These are phyloP conservation scores for Clausena lansium DNA, from an alignment of 345 rosid genomes.

Conservation along the genomic window DNA sequence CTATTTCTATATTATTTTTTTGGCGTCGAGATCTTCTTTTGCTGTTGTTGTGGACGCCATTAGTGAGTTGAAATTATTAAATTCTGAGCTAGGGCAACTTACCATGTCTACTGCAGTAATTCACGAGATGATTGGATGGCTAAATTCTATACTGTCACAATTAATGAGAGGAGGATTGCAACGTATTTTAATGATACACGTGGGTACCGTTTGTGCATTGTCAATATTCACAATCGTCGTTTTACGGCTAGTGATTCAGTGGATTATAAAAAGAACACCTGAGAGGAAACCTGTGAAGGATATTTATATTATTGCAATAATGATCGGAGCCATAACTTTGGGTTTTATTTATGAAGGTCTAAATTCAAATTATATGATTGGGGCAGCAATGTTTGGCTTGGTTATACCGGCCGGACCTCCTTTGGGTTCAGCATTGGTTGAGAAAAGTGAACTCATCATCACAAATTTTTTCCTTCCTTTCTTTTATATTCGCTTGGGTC, in stretches of 20 bases:
- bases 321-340: slow-evolving; percentile 4
- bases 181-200: neutral
- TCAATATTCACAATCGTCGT: neutral
- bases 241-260: slow-evolving; percentile 13
- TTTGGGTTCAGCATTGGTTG: slow-evolving; percentile 26
- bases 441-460: slow-evolving; percentile 25
- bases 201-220: neutral
- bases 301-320: neutral
- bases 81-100: slow-evolving; percentile 34
- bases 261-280: slow-evolving; percentile 16
- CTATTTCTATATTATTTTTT: neutral
- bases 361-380: neutral
- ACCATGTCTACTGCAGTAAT: slow-evolving; percentile 23
- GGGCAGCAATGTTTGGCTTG: slow-evolving; percentile 23
- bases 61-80: slow-evolving; percentile 33
- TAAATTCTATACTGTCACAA: neutral
- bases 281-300: slow-evolving; percentile 24
- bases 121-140: neutral
- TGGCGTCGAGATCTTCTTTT: slow-evolving; percentile 14
- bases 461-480: slow-evolving; percentile 29
- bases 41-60: slow-evolving; percentile 16
- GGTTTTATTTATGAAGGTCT: no score
- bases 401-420: slow-evolving; percentile 34
- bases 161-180: neutral
- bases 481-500: slow-evolving; percentile 20